Conservation (phyloP, 495 filamentous ascomycete genomes). For the Aspergillus steynii region DNA sequence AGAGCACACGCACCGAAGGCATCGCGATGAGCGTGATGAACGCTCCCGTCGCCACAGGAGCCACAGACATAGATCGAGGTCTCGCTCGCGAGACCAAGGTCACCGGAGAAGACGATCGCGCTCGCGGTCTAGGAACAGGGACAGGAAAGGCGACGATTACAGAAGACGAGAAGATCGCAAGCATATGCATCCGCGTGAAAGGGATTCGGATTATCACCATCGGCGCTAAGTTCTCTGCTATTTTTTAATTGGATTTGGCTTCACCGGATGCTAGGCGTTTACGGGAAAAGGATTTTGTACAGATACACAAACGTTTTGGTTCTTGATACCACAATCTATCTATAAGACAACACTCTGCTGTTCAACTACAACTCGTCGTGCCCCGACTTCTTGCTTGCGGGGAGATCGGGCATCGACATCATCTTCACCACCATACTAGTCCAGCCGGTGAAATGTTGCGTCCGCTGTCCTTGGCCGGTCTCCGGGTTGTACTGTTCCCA, state of each 20-base stretch:
- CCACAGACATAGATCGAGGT: conserved; percentile 35
- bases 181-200: conserved; percentile 27
- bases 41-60: conserved; percentile 35
- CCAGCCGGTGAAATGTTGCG: conserved; percentile 98
- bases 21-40: conserved; percentile 35
- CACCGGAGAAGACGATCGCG: conserved; percentile 26
- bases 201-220: conserved; percentile 26
- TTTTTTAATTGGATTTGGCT: neutral
- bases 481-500: conserved; percentile 99
- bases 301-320: conserved; percentile 8
- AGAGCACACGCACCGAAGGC: conserved; percentile 38
- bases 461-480: conserved; percentile 87
- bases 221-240: conserved; percentile 22
- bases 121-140: conserved; percentile 36
- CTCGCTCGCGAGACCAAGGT: conserved; percentile 28
- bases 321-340: conserved; percentile 22
- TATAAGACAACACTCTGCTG: conserved; percentile 12
- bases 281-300: conserved; percentile 13
- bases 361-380: conserved; percentile 45
- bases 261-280: conserved; percentile 17
- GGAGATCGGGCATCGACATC: conserved; percentile 80
- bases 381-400: conserved; percentile 21
- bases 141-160: conserved; percentile 28
- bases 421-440: conserved; percentile 97
- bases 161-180: conserved; percentile 30